Evolutionary conservation across 139 green algal species (phyloP).

Genomic region (Desmodesmus armatus): DNA sequence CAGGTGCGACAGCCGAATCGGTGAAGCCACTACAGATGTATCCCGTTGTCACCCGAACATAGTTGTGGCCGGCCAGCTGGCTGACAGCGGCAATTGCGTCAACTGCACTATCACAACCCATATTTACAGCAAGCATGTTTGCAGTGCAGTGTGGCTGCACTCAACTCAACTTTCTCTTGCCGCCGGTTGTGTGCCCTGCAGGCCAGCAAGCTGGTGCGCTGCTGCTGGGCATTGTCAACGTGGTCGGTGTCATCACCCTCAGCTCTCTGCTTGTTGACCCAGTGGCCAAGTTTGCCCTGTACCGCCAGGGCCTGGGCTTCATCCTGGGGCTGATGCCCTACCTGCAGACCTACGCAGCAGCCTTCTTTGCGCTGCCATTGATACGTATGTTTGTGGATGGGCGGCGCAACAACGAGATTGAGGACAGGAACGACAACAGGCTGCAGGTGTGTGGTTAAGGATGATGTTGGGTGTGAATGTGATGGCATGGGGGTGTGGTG

Average conservation of each 20-base stretch:
- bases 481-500: no score
- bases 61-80: no score
- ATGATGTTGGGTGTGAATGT: no score
- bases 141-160: no score
- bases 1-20: no score
- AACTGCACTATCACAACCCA: no score
- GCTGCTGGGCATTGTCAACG: slow-evolving; percentile 83
- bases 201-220: slow-evolving; percentile 13
- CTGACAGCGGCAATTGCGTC: no score
- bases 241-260: slow-evolving; percentile 88
- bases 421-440: slow-evolving; percentile 75
- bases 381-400: slow-evolving; percentile 42
- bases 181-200: no score
- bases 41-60: no score
- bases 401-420: slow-evolving; percentile 79
- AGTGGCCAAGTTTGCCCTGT: slow-evolving; percentile 52
- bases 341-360: slow-evolving; percentile 86
- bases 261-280: slow-evolving; percentile 58
- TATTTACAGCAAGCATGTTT: no score
- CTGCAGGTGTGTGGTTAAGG: slow-evolving; percentile 45
- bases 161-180: no score
- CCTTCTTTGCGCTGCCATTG: slow-evolving; percentile 91
- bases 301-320: slow-evolving; percentile 55
- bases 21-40: no score
- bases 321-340: slow-evolving; percentile 63